Evolutionary conservation across 164 flowering plant species (phyloP).

Genomic region (Platanus orientalis): DNA sequence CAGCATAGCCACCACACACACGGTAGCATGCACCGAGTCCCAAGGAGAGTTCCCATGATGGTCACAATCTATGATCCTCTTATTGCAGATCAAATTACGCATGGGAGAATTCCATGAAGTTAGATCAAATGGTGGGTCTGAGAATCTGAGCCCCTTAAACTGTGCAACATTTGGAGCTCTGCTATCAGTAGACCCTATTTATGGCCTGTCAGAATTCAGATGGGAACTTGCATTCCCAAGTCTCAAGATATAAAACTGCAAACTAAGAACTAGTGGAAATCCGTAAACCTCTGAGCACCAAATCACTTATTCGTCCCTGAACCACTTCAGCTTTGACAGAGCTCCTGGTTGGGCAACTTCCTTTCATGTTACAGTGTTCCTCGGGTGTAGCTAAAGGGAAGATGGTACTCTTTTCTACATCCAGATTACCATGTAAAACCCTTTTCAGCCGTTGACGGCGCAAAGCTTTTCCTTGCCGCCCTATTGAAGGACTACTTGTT

Average conservation of each 20-base stretch:
- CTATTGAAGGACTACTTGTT: constrained; percentile 51
- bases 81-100: no score
- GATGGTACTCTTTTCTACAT: constrained; percentile 12
- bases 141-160: no score
- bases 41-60: no score
- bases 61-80: no score
- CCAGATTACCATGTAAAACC: constrained; percentile 22
- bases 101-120: no score
- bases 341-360: constrained; percentile 5
- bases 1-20: no score
- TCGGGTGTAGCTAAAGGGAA: constrained; percentile 3
- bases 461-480: constrained; percentile 90
- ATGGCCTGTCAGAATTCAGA: no score
- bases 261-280: background rate
- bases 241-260: background rate
- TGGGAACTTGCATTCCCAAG: background rate
- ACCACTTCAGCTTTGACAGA: constrained; percentile 1
- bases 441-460: constrained; percentile 65
- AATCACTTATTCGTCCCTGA: background rate
- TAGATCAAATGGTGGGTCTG: background rate
- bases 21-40: no score
- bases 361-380: constrained; percentile 9
- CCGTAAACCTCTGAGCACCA: constrained; percentile 9
- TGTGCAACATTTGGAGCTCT: no score
- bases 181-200: background rate